Base-by-base conservation (phyloP, 345 rosid species). In the Euphorbia lathyris region DNA sequence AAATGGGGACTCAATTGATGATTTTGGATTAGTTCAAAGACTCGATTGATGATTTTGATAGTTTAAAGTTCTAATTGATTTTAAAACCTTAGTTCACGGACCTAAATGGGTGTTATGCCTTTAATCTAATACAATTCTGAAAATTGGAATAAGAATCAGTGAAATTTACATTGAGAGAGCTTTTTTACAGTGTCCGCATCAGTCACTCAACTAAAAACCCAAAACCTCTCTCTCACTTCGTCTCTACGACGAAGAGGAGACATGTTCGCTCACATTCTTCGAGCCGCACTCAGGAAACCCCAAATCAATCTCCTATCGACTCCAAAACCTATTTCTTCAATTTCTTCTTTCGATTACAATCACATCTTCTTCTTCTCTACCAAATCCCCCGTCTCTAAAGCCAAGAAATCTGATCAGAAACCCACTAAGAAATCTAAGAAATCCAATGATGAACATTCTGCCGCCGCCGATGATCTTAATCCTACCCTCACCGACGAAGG, bases 321-420 rank as follows among this genome's bases (percentile, higher is more conserved):
- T 23, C 23, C 38, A 20, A 58, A 58, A 64, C n/a, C 56, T 66
- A 27, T 4, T 20, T 3, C 70, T 19, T 40, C 66, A 17, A 10
- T 52, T 32, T 13, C 32, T 58, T 13, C 27, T 25, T 5, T 63
- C 14, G 7, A 55, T 8, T 26, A 20, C 7, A 19, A 66, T 29
- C 43, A 45, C 10, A 13, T 50, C 10, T 16, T 0, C 23, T 38
- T 29, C 40, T 73, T 58, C 29, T 65, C 76, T 38, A 16, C 69
- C 26, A 72, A 78, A 47, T n/a, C 79, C 13, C 58, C 26, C 6
- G 36, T 58, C 62, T 34, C 73, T 43, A 90, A 87, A 71, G 51
- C 80, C 17, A 83, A 84, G 59, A 68, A 80, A 34, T 85, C 68
- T 61, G 78, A 82, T 57, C 77, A 82, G n/a, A 85, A 85, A 69